Conservation (phyloP, 257 asterid species). For the Lavandula angustifolia region DNA sequence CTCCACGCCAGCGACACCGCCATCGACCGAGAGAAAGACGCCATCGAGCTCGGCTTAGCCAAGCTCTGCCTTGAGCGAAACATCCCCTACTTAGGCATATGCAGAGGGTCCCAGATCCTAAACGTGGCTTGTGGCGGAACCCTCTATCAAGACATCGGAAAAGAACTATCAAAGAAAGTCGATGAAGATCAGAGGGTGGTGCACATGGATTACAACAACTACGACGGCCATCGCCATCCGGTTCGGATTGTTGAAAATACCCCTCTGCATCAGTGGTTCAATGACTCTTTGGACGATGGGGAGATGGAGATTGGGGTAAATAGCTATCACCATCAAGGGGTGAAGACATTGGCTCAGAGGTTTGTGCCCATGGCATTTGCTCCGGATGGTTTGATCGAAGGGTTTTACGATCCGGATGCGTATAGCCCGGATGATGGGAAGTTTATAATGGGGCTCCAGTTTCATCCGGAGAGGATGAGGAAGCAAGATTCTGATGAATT, state of each 20-base stretch:
- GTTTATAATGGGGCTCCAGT: constrained; percentile 92
- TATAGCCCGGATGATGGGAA: constrained; percentile 83
- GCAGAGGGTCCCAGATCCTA: constrained; percentile 86
- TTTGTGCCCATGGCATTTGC: constrained; percentile 90
- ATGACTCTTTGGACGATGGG: constrained; percentile 50
- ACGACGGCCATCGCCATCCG: constrained; percentile 72
- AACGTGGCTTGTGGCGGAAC: constrained; percentile 95
- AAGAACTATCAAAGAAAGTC: constrained; percentile 42
- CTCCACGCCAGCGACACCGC: constrained; percentile 72
- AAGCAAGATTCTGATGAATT: constrained; percentile 56
- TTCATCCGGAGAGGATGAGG: constrained; percentile 92
- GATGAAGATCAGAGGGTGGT: constrained; percentile 34
- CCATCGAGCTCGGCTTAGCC: constrained; percentile 73
- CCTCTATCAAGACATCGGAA: constrained; percentile 77
- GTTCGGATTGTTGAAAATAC: constrained; percentile 56
- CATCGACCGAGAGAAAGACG: constrained; percentile 74
- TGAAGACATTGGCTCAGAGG: constrained; percentile 75
- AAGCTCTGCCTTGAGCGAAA: constrained; percentile 83
- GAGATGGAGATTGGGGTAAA: constrained; percentile 64
- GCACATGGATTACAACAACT: constrained; percentile 75
- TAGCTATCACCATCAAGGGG: constrained; percentile 95
- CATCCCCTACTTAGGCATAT: constrained; percentile 83
- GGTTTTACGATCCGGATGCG: constrained; percentile 80
- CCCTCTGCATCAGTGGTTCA: constrained; percentile 75
- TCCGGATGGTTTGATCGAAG: constrained; percentile 83